Evolutionary conservation across 805 yeast genomes (phyloP).

Genomic region (Zygosaccharomyces kombuchaensis): DNA sequence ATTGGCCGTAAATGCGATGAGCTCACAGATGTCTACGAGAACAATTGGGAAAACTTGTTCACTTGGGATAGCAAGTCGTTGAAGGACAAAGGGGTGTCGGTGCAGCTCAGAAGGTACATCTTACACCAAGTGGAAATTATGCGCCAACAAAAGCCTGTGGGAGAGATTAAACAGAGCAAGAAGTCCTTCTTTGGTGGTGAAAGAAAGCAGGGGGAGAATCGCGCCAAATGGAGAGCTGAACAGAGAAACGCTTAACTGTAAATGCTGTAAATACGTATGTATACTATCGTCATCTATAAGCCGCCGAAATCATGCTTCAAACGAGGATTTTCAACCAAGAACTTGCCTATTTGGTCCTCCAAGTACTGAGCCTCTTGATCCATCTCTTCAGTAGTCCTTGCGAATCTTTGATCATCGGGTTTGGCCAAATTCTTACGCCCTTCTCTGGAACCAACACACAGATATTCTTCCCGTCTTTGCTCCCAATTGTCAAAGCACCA

Average conservation of each 20-base stretch:
- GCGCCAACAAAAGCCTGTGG: slow-evolving; percentile 51
- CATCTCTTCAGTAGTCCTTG: slow-evolving; percentile 65
- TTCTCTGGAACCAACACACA: slow-evolving; percentile 22
- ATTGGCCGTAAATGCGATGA: slow-evolving; percentile 77
- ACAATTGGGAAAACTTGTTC: slow-evolving; percentile 66
- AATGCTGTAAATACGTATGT: slow-evolving; percentile 1
- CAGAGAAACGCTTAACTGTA: slow-evolving; percentile 33
- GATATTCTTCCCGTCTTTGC: slow-evolving; percentile 29
- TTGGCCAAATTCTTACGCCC: slow-evolving; percentile 30
- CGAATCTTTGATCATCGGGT: slow-evolving; percentile 51
- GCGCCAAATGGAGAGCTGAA: slow-evolving; percentile 56
- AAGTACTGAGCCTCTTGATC: slow-evolving; percentile 60
- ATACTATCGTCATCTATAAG: slow-evolving; percentile 1
- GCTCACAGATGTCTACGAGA: slow-evolving; percentile 64
- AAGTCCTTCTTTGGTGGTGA: slow-evolving; percentile 82
- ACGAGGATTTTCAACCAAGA: slow-evolving; percentile 13
- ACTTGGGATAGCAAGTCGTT: slow-evolving; percentile 48
- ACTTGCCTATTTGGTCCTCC: slow-evolving; percentile 34
- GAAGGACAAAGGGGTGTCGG: slow-evolving; percentile 75
- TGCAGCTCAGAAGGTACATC: slow-evolving; percentile 66
- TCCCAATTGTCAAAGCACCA: slow-evolving; percentile 42
- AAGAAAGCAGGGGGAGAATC: slow-evolving; percentile 63
- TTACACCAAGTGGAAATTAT: slow-evolving; percentile 67
- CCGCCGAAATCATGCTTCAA: slow-evolving; percentile 2
- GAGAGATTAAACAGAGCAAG: slow-evolving; percentile 60